Percentiles rank a stretch among this genome's conserved stretches.
Evolutionary conservation across 768 basidiomycete genomes (phyloP).

Genomic region (Megacollybia marginata): DNA sequence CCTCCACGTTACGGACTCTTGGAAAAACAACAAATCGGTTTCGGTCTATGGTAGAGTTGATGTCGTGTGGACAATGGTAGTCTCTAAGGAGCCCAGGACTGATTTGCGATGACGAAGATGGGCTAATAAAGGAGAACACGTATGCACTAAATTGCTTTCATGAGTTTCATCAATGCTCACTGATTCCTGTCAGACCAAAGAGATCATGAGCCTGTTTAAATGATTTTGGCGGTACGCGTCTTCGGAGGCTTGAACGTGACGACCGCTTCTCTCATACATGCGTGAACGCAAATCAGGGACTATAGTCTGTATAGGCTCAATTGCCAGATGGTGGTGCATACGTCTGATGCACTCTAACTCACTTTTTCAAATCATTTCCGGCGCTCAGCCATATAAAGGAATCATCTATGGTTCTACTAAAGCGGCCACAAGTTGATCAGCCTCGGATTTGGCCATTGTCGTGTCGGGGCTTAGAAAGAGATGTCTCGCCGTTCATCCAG

Average conservation of each 20-base stretch:
- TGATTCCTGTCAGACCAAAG: constrained; percentile 25
- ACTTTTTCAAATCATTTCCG: too few species aligned
- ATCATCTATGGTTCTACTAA: constrained; percentile 35
- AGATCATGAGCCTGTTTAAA: constrained; percentile 29
- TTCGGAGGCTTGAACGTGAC: constrained; percentile 37
- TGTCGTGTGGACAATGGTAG: constrained; percentile 18
- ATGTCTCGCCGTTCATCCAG: too few species aligned
- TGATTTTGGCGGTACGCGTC: constrained; percentile 26
- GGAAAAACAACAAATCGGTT: constrained; percentile 11
- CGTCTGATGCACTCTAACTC: too few species aligned
- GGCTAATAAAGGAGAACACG: constrained; percentile 25
- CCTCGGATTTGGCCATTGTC: too few species aligned
- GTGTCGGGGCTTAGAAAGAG: too few species aligned
- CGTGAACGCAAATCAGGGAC: constrained; percentile 33
- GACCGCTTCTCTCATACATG: constrained; percentile 42
- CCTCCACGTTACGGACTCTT: constrained; percentile 16
- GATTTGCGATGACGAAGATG: constrained; percentile 24
- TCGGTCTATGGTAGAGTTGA: constrained; percentile 16
- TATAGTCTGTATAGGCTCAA: constrained; percentile 37
- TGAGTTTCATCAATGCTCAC: neutral
- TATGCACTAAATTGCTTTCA: constrained; percentile 10
- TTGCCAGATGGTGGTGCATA: constrained; percentile 35
- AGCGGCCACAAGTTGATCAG: constrained; percentile 21
- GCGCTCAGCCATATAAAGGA: constrained; percentile 7
- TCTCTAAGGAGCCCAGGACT: constrained; percentile 16